A percentile compares a stretch with the other conserved stretches of the same genome.
phyloP scores from a whole-genome alignment of 139 green algal genomes.

The Axilococcus clingmanii region DNA sequence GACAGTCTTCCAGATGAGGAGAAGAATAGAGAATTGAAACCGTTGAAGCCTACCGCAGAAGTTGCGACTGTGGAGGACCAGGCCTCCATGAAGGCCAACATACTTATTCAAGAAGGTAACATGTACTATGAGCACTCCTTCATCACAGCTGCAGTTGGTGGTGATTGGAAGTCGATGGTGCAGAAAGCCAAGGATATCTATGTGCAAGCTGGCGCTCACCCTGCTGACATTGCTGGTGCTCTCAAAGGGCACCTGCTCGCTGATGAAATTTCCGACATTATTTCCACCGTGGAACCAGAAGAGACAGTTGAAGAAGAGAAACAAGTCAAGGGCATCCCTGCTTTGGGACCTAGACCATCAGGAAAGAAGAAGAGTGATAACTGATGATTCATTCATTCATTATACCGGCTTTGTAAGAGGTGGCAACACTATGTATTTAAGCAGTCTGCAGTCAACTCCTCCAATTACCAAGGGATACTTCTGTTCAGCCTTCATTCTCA shows the following conservation, averaged over 20 bases:
- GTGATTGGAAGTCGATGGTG: slow-evolving; percentile 32
- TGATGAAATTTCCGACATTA: slow-evolving; percentile 26
- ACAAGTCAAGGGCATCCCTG: slow-evolving; percentile 26
- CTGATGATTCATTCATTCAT: background rate
- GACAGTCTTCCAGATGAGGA: slow-evolving; percentile 27
- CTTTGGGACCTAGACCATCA: slow-evolving; percentile 12
- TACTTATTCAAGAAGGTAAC: slow-evolving; percentile 31
- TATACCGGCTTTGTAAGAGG: background rate
- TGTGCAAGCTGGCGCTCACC: slow-evolving; percentile 24
- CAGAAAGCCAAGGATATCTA: slow-evolving; percentile 32
- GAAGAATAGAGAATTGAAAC: slow-evolving; percentile 24
- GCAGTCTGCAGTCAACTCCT: slow-evolving; percentile 50
- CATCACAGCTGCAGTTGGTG: slow-evolving; percentile 18
- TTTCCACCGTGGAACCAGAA: slow-evolving; percentile 4
- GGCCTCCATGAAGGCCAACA: slow-evolving; percentile 16
- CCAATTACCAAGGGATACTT: slow-evolving; percentile 48
- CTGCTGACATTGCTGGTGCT: slow-evolving; percentile 29
- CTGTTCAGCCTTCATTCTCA: slow-evolving; percentile 44
- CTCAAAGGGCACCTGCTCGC: slow-evolving; percentile 30
- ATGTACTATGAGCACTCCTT: slow-evolving; percentile 29
- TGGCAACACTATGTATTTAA: too few species aligned
- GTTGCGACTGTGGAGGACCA: slow-evolving; percentile 13
- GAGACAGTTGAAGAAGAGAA: slow-evolving; percentile 13
- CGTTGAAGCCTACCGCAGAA: slow-evolving; percentile 27
- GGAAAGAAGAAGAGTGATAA: slow-evolving; percentile 24